Evolutionary conservation across 495 filamentous ascomycete species (phyloP).

Genomic region (Neurospora sp.): DNA sequence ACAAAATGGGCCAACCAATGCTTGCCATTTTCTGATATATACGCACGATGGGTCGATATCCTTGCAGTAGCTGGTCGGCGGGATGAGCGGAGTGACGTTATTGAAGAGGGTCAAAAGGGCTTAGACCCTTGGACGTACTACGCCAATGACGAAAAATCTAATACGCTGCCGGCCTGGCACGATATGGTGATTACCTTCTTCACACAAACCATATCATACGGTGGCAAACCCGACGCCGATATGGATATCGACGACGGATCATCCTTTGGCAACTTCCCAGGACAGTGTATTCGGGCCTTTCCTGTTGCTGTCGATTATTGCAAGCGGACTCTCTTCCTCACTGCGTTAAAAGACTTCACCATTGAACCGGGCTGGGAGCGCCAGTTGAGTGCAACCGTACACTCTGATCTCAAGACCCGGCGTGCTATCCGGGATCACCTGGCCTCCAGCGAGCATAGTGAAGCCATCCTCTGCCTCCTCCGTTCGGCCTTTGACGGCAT

Average conservation of each 20-base stretch:
- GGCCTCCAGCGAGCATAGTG: constrained; percentile 11
- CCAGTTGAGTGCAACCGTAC: constrained; percentile 58
- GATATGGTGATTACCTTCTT: constrained; percentile 37
- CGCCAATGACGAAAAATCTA: constrained; percentile 24
- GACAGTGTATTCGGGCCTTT: constrained; percentile 43
- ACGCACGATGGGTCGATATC: constrained; percentile 80
- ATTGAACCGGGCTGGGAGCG: constrained; percentile 80
- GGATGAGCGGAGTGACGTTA: constrained; percentile 63
- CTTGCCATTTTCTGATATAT: constrained; percentile 64
- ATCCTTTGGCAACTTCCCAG: constrained; percentile 32
- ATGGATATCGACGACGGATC: constrained; percentile 27
- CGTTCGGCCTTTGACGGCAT: constrained; percentile 50
- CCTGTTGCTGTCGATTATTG: constrained; percentile 58
- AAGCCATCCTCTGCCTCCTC: constrained; percentile 34
- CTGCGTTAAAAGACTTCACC: constrained; percentile 53
- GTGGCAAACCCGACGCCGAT: background rate
- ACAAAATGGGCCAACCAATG: constrained; percentile 88
- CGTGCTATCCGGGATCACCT: constrained; percentile 43
- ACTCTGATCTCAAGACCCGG: constrained; percentile 53
- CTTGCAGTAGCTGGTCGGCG: constrained; percentile 58
- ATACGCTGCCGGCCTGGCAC: constrained; percentile 36
- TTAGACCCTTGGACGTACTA: constrained; percentile 48
- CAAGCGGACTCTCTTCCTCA: constrained; percentile 61
- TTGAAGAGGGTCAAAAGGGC: constrained; percentile 85
- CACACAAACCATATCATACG: constrained; percentile 20